Conservation (phyloP, 2,329 filamentous ascomycete species). For the Penicillium verrucosum region DNA sequence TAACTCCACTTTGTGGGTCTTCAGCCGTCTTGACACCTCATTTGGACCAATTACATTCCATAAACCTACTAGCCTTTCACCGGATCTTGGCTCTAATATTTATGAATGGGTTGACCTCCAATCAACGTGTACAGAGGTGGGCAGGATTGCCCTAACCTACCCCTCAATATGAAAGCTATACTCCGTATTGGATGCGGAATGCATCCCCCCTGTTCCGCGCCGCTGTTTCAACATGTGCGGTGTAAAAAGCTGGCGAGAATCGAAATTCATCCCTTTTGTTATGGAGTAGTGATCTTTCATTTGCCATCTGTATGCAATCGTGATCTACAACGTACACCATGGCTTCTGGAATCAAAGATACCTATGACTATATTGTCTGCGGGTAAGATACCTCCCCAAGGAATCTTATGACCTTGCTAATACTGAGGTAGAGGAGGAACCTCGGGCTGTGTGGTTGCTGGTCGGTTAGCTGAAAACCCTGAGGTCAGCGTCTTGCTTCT, state of each 20-base stretch:
- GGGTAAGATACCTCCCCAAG: conserved; percentile 18
- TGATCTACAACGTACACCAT: conserved; percentile 8
- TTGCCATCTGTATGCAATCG: background rate
- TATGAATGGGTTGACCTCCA: background rate
- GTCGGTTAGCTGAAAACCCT: conserved; percentile 46
- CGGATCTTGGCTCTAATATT: background rate
- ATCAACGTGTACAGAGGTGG: background rate
- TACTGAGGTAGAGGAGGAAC: conserved; percentile 42
- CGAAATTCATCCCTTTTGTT: too few relatives aligned
- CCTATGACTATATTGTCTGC: conserved; percentile 33
- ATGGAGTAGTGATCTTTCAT: background rate
- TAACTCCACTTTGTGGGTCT: background rate
- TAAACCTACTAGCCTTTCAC: background rate
- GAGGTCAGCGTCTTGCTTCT: conserved; percentile 44
- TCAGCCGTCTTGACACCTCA: background rate
- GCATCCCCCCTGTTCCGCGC: background rate
- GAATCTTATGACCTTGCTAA: background rate
- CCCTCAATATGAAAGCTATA: background rate
- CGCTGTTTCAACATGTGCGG: background rate
- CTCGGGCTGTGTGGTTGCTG: conserved; percentile 49
- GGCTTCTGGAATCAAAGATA: conserved; percentile 10
- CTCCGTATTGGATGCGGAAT: background rate
- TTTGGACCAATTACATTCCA: background rate
- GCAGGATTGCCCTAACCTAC: background rate
- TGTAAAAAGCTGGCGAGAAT: background rate